Evolutionary conservation across 352 stramenopile genomes (phyloP).

Genomic region (Globisporangium abappressorium): DNA sequence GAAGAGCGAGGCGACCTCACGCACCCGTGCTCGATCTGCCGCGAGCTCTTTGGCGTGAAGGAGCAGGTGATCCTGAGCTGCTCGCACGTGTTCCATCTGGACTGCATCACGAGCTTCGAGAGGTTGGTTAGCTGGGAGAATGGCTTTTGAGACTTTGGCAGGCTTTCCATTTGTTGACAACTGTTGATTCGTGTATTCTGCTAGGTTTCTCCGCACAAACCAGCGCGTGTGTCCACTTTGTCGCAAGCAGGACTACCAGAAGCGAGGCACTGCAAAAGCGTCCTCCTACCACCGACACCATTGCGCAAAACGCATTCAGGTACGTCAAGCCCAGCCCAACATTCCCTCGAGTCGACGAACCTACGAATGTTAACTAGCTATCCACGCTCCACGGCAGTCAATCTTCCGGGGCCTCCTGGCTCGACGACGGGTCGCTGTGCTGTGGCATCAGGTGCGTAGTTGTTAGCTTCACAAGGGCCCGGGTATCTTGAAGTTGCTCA

Average conservation of each 20-base stretch:
- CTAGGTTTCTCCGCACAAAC: conserved; percentile 69
- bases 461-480: not conserved
- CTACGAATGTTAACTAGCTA: not conserved
- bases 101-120: conserved; percentile 83
- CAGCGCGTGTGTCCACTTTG: conserved; percentile 82
- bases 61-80: conserved; percentile 85
- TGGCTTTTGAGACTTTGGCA: not conserved
- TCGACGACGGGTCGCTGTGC: conserved; percentile 17
- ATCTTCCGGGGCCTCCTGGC: conserved; percentile 33
- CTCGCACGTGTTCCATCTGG: conserved; percentile 84
- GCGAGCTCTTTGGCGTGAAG: conserved; percentile 64
- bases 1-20: conserved; percentile 53
- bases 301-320: conserved; percentile 61
- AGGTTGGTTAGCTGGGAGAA: conserved; percentile 21
- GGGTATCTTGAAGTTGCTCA: not conserved
- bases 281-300: conserved; percentile 44
- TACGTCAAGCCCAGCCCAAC: conserved; percentile 8
- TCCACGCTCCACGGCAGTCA: conserved; percentile 16
- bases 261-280: conserved; percentile 50
- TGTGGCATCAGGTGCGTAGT: conserved; percentile 33
- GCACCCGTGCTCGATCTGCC: conserved; percentile 82
- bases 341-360: not conserved
- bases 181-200: not conserved
- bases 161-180: not conserved
- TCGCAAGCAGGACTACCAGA: conserved; percentile 83